These are phyloP conservation scores for Penicillium sp. DNA, from an alignment of 2,329 filamentous ascomycete species.

Conservation along the genomic window DNA sequence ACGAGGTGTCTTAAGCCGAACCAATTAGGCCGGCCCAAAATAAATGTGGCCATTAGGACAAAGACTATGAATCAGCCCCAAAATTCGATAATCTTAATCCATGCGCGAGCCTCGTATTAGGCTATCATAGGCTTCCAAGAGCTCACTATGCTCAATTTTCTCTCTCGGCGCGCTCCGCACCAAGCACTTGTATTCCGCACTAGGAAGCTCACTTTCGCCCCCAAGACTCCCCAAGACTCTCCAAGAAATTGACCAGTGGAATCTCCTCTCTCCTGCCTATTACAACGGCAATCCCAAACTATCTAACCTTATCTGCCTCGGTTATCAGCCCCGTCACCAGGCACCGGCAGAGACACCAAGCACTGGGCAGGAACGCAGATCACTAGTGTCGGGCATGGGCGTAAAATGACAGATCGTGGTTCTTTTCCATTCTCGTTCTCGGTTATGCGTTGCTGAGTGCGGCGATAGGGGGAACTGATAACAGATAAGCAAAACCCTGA, in stretches of 20 bases:
- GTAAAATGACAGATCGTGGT: not conserved
- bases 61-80: constrained; percentile 1
- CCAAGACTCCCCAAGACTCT: not conserved
- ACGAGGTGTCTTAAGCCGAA: not conserved
- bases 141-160: not conserved
- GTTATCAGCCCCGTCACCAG: not conserved
- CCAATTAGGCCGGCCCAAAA: not conserved
- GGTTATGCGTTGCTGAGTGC: not conserved
- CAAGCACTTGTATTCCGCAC: not conserved
- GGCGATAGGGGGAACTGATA: not conserved
- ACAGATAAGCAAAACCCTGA: not conserved
- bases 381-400: not conserved
- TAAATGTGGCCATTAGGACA: not conserved
- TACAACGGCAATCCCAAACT: not conserved
- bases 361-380: not conserved
- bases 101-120: not conserved
- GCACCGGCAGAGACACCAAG: not conserved
- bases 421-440: not conserved
- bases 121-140: not conserved
- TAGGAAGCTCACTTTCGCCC: constrained; percentile 1
- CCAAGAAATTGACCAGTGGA: not conserved
- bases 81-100: constrained; percentile 2
- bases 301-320: not conserved
- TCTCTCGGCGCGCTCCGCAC: constrained; percentile 1
- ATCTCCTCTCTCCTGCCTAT: not conserved